Evolutionary conservation across 768 basidiomycete species (phyloP).

Genomic region (Mycena alexandri): DNA sequence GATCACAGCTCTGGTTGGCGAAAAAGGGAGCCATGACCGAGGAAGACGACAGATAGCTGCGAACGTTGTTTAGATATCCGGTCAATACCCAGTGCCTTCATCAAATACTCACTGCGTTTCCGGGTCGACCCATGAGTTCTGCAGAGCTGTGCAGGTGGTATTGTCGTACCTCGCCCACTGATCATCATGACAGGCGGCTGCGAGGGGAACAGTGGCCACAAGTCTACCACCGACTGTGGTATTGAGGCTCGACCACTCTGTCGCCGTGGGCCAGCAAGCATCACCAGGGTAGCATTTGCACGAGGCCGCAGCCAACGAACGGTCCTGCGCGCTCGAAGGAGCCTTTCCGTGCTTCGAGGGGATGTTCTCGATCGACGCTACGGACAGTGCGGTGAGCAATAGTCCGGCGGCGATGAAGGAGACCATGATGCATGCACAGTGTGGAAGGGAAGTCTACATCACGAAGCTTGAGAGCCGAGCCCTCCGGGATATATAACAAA

Average conservation of each 20-base stretch:
- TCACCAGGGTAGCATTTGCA: constrained; percentile 18
- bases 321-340: constrained; percentile 18
- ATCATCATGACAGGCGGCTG: constrained; percentile 13
- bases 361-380: constrained; percentile 15
- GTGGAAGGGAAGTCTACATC: constrained; percentile 15
- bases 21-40: constrained; percentile 24
- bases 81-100: no score
- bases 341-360: constrained; percentile 12
- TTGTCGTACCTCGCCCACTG: constrained; percentile 21
- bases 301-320: constrained; percentile 8
- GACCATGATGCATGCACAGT: constrained; percentile 13
- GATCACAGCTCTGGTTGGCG: constrained; percentile 27
- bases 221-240: constrained; percentile 15
- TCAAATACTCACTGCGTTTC: constrained; percentile 25
- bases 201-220: constrained; percentile 17
- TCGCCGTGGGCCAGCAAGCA: constrained; percentile 12
- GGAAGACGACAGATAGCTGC: constrained; percentile 20
- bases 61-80: constrained; percentile 20
- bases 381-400: constrained; percentile 20
- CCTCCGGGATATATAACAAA: no score
- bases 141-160: constrained; percentile 24
- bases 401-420: constrained; percentile 18
- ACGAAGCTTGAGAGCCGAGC: constrained; percentile 7
- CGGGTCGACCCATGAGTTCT: constrained; percentile 20
- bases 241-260: constrained; percentile 18